Evolutionary conservation across 2,329 filamentous ascomycete genomes (phyloP), one percentile per base, ranked within the genome.

Genomic region (Claviceps fusiformis): DNA sequence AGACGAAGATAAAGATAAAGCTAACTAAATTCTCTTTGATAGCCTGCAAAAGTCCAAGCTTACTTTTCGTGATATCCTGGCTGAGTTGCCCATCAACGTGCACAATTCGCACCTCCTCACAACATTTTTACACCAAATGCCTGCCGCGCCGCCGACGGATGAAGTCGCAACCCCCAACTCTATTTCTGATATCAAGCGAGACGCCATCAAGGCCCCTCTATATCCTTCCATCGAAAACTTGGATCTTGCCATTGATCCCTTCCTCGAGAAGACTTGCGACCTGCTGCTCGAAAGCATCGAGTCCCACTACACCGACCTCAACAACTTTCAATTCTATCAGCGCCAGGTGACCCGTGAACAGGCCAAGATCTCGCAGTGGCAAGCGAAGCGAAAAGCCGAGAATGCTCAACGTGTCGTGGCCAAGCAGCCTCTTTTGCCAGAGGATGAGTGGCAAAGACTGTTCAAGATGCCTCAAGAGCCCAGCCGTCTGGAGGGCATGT

Each of bases 41-140:
- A 96, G 91, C 70, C 82, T 98, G 62, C 89, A 95, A 77, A 96
- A 96, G 75, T 89, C 88, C 60, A 93, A 91, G 70, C 79, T 98
- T 63, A 84, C 88, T 61, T 95, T 93, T 79, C 88, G 90, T 73
- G 92, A 97, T 67, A 93, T 97, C 68, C 77, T 98, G 61, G 77
- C 89, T 63, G 93, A 98, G 76, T 78, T 95, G 55, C 92, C 93
- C 53, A 80, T 98, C 63, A 80, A 81, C 59, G 81, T 98, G 64
- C 91, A 95, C 80, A 97, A 97, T 83, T 95, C 92, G 44, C 92
- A 97, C 74, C 87, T 97, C 68, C 83, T 97, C 67, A 97, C 89
- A 58, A 87, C 89, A 41, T 95, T 93, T 75, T 82, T 98, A 59
- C 91, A 97, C 77, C 92, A 97, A 75, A 78, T 95, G 53, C 89